Evolutionary conservation across 169 alveolate species (phyloP).

Genomic region (Ichthyophthirius multifiliis): DNA sequence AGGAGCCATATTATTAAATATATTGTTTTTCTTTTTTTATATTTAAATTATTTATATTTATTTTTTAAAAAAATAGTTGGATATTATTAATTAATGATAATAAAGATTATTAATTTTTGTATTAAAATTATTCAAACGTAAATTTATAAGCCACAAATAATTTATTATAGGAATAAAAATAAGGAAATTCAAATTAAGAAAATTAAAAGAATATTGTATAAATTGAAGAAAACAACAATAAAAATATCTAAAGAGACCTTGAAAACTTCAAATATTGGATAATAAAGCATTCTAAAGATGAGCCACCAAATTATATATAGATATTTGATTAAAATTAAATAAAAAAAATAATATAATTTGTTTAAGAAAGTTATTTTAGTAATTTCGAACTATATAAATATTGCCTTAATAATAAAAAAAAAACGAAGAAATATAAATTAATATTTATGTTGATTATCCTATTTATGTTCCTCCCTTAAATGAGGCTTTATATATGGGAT

Average conservation of each 20-base stretch:
- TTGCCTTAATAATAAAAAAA: background rate
- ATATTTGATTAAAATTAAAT: background rate
- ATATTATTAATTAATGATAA: background rate
- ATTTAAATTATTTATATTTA: background rate
- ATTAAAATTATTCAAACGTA: background rate
- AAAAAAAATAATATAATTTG: background rate
- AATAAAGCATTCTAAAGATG: background rate
- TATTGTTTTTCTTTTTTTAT: background rate
- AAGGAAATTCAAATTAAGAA: background rate
- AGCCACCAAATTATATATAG: background rate
- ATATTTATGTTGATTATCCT: background rate
- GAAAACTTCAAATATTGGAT: background rate
- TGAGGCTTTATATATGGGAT: constrained; percentile 7
- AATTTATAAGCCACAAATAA: background rate
- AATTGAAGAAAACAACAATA: background rate
- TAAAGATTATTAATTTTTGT: background rate
- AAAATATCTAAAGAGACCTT: background rate
- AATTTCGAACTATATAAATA: background rate
- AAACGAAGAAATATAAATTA: background rate
- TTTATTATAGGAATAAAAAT: background rate
- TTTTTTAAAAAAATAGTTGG: background rate
- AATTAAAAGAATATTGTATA: background rate
- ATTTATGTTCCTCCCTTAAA: background rate
- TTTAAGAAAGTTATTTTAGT: background rate
- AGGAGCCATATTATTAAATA: background rate